phyloP scores from a whole-genome alignment of 208 protist genomes.

The Crithidia bombi region DNA sequence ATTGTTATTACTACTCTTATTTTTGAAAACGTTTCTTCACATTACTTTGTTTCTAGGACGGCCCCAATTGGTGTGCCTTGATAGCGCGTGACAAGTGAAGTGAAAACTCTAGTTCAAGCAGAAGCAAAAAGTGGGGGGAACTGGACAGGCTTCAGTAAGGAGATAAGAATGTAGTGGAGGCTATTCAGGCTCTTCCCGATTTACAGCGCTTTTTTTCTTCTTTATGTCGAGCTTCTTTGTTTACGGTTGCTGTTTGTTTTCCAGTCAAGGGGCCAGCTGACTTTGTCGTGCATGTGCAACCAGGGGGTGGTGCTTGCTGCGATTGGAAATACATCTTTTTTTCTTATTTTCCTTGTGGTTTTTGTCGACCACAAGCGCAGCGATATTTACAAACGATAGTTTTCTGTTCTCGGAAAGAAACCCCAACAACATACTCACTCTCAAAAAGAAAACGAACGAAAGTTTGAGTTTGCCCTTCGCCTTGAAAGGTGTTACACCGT shows the following conservation, averaged over 20 bases:
- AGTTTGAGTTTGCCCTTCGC: background rate
- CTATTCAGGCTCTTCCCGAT: too few species aligned
- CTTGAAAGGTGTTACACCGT: background rate
- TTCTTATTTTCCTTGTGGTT: too few species aligned
- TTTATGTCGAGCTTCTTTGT: background rate
- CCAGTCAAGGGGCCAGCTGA: background rate
- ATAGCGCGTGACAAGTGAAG: slow-evolving; percentile 8
- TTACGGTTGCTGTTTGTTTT: background rate
- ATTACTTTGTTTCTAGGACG: background rate
- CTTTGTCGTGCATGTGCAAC: background rate
- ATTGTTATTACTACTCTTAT: background rate
- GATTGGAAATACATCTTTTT: background rate
- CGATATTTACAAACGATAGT: slow-evolving; percentile 15
- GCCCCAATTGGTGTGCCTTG: background rate
- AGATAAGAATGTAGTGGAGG: too few species aligned
- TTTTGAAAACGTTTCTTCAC: slow-evolving; percentile 12
- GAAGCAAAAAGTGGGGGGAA: background rate
- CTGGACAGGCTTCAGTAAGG: background rate
- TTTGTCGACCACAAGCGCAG: background rate
- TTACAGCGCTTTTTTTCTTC: slow-evolving; percentile 5
- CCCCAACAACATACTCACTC: background rate
- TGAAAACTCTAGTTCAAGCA: background rate
- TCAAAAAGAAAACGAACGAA: slow-evolving; percentile 16
- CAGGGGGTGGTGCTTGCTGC: background rate
- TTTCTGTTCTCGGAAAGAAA: slow-evolving; percentile 5